A percentile compares a stretch with the other conserved stretches of the same genome.
These are phyloP conservation scores for Flaveria trinervia DNA, from an alignment of 129 eudicot species.

Conservation along the genomic window DNA sequence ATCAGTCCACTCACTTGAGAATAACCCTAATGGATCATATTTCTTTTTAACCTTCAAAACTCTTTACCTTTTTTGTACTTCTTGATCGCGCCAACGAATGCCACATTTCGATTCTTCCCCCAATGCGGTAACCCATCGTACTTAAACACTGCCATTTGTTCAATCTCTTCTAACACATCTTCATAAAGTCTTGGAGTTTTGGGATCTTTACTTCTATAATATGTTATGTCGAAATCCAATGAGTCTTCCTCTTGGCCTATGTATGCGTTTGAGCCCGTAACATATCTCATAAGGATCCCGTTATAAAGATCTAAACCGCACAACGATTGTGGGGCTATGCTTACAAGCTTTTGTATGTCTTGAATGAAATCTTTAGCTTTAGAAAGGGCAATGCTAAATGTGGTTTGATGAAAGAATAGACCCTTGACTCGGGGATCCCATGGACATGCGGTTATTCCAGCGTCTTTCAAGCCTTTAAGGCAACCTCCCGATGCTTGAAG, in stretches of 20 bases:
- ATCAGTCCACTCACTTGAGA: constrained; percentile 84
- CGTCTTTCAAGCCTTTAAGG: constrained; percentile 53
- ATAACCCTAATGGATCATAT: constrained; percentile 70
- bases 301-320: constrained; percentile 64
- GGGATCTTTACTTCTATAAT: constrained; percentile 76
- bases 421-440: constrained; percentile 80
- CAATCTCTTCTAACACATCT: constrained; percentile 78
- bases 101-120: constrained; percentile 87
- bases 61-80: constrained; percentile 47
- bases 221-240: constrained; percentile 75
- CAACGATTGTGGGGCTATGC: constrained; percentile 51
- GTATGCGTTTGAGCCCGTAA: constrained; percentile 57
- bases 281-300: constrained; percentile 80
- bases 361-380: constrained; percentile 54
- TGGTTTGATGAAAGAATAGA: constrained; percentile 65
- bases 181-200: constrained; percentile 54
- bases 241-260: constrained; percentile 74
- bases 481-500: constrained; percentile 84
- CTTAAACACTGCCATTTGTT: constrained; percentile 72
- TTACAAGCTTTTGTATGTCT: constrained; percentile 64
- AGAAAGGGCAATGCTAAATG: constrained; percentile 57
- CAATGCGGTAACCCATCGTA: constrained; percentile 80
- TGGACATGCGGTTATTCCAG: constrained; percentile 55
- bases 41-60: constrained; percentile 55
- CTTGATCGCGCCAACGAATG: constrained; percentile 55